Percentiles rank a stretch among this genome's conserved stretches.
These are phyloP conservation scores for Leucocoprinus birnbaumii DNA, from an alignment of 768 basidiomycete species.

Conservation along the genomic window DNA sequence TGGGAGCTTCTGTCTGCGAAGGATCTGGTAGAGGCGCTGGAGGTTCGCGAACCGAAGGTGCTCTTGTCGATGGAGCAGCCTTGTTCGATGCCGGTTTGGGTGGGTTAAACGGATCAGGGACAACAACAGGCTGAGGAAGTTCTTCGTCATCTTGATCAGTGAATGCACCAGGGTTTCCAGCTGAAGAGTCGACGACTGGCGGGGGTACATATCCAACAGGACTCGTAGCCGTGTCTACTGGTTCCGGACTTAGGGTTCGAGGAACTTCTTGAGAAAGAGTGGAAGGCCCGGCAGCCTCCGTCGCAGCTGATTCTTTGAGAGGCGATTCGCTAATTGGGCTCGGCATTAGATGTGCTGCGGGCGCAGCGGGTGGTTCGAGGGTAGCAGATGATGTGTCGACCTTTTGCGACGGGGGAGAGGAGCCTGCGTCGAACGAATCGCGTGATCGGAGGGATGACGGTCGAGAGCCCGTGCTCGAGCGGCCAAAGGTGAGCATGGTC, in stretches of 20 bases:
- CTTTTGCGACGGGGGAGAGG: constrained; percentile 20
- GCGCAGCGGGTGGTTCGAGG: constrained; percentile 17
- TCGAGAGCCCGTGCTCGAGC: constrained; percentile 27
- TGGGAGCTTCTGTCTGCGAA: too few species aligned
- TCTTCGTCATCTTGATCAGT: constrained; percentile 47
- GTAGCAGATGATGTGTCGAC: constrained; percentile 22
- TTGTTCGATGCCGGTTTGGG: too few species aligned
- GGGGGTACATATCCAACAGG: constrained; percentile 34
- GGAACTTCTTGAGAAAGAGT: constrained; percentile 35
- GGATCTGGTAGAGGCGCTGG: too few species aligned
- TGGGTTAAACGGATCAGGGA: constrained; percentile 31
- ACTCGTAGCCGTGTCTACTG: constrained; percentile 17
- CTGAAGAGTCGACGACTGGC: constrained; percentile 33
- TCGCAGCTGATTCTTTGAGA: constrained; percentile 48
- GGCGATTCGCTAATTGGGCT: constrained; percentile 75
- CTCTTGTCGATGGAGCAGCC: too few species aligned
- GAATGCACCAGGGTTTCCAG: constrained; percentile 46
- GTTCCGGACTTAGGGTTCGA: constrained; percentile 12
- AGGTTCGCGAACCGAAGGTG: too few species aligned
- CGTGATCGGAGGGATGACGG: constrained; percentile 23
- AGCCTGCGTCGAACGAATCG: constrained; percentile 18
- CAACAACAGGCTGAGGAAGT: constrained; percentile 29
- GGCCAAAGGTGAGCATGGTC: constrained; percentile 42
- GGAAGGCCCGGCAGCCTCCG: constrained; percentile 35
- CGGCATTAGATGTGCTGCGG: constrained; percentile 26